Evolutionary conservation across 108 stramenopile genomes (phyloP), one percentile per base, ranked within the genome.

Genomic region (Pseudonitzschia delicatissima): DNA sequence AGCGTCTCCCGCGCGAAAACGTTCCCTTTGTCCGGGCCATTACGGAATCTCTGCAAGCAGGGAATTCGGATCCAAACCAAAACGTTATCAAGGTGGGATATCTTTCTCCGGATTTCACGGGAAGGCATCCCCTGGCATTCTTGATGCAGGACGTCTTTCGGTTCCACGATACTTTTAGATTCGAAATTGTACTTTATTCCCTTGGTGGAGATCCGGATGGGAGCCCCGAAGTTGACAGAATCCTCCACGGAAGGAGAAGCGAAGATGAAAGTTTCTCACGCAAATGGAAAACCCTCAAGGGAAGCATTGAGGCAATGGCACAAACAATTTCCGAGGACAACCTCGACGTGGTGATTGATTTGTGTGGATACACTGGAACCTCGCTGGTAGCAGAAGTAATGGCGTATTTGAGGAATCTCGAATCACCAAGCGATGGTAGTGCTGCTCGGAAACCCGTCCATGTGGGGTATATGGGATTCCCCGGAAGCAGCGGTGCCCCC

Each of bases 121-220:
- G 85, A 5, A 81, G 81, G 45, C 91, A 96, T 63, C 95, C 95
- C 12, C 64, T 96, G 21, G 86, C 85, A 33, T 92, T 92, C 69
- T 77, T 92, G 27, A 82, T 96, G 90, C 93, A 92, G 62, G 71
- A 82, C 59, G 84, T 96, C n/a, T 96, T 96, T 67, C 78, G 84
- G 23, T 64, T 73, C 65, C 95, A 96, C 74, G 77, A 93, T 71
- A 81, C 55, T 59, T 0, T 9, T 40, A 63, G 60, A 2, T 96
- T 92, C 63, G 69, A 77, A 48, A 82, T 93, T 27, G 48, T 79
- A 44, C 67, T 86, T 32, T 95, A 92, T 67, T 88, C 92, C 0
- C 64, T 92, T 21, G 58, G 65, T n/a, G 7, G 31, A 28, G 55
- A 73, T 1, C 35, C 62, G 37, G 83, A 90, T 49, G 62, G 51